Conservation (phyloP, 2,329 filamentous ascomycete species). For the Fusarium cyanostomum region DNA sequence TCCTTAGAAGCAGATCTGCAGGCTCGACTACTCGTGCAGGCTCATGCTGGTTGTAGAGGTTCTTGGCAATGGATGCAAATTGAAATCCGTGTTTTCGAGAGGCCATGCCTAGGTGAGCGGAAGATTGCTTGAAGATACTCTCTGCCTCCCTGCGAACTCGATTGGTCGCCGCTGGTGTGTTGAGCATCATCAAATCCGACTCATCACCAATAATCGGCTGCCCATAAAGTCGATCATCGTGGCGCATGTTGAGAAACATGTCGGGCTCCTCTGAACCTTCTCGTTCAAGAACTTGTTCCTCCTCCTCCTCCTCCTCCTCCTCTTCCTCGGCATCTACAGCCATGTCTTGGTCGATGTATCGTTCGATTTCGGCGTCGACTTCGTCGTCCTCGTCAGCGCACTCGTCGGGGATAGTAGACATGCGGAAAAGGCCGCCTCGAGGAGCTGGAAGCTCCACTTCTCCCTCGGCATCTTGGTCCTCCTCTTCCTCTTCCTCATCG, state of each 20-base stretch:
- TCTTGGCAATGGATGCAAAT: slow-evolving; percentile 77
- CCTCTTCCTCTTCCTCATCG: slow-evolving; percentile 45
- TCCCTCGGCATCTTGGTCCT: slow-evolving; percentile 47
- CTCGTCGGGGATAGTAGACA: slow-evolving; percentile 28
- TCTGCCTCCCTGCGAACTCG: slow-evolving; percentile 65
- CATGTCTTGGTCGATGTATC: slow-evolving; percentile 50
- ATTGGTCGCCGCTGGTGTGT: slow-evolving; percentile 63
- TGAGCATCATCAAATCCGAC: slow-evolving; percentile 64
- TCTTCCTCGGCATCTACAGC: slow-evolving; percentile 50
- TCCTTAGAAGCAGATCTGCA: slow-evolving; percentile 76
- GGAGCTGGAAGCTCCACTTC: slow-evolving; percentile 49
- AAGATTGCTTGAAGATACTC: slow-evolving; percentile 63
- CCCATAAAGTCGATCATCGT: slow-evolving; percentile 52
- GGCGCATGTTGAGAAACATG: slow-evolving; percentile 61
- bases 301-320: slow-evolving; percentile 52
- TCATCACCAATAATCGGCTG: slow-evolving; percentile 55
- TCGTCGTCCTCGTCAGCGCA: slow-evolving; percentile 43
- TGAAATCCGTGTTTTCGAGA: slow-evolving; percentile 66
- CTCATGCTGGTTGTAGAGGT: slow-evolving; percentile 66
- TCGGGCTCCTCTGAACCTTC: slow-evolving; percentile 56
- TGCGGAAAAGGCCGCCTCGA: slow-evolving; percentile 47
- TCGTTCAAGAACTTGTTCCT: slow-evolving; percentile 51
- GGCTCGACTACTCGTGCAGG: slow-evolving; percentile 73
- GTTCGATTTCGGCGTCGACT: slow-evolving; percentile 50
- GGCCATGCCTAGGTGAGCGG: slow-evolving; percentile 54